Evolutionary conservation across 2,329 filamentous ascomycete species (phyloP), one percentile per base, ranked within the genome.

Genomic region (Sporothrix brasiliensis): DNA sequence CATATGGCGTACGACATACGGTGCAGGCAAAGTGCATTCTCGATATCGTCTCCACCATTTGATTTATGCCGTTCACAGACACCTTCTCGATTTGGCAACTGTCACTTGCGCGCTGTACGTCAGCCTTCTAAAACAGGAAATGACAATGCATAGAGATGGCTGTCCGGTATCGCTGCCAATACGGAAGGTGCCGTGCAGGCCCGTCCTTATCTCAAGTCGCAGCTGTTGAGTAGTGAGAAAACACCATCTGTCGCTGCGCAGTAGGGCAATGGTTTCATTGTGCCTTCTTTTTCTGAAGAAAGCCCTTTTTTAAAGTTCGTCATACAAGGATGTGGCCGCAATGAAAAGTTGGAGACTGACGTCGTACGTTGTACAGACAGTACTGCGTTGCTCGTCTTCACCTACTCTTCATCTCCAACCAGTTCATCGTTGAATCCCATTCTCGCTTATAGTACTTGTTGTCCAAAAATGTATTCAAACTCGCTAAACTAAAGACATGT

Each of bases 81-180:
- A 10, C 61, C 14, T 65, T 65, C 61, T 50, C 13, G 61, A 52
- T 66, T 41, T 50, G 27, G 63, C 47, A 66, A 66, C 63, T 21
- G 30, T 19, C 47, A 52, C 16, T 49, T 24, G 14, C 39, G n/a
- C 27, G 6, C 39, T 24, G 56, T 44, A 11, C n/a, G 47, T 3
- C 56, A 19, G 53, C 24, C 56, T 24, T 44, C 13, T 44, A 44
- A 10, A 11, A 44, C 3, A 44, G 41, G 13, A 44, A 44, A 41
- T 11, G 7, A 41, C 24, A 41, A 41, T 7, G 11, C 2, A 41
- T 41, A 41, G 39, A 2, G 41, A 44, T 11, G 41, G 13, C 1
- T 44, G 34, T n/a, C 34, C 39, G n/a, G 39, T 39, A 44, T 47
- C n/a, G n/a, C 21, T 47, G 34, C n/a, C 13, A 54, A 60, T 44